Evolutionary conservation across 208 protist species (phyloP), one percentile per base, ranked within the genome.

Genomic region (Crithidia bombi): DNA sequence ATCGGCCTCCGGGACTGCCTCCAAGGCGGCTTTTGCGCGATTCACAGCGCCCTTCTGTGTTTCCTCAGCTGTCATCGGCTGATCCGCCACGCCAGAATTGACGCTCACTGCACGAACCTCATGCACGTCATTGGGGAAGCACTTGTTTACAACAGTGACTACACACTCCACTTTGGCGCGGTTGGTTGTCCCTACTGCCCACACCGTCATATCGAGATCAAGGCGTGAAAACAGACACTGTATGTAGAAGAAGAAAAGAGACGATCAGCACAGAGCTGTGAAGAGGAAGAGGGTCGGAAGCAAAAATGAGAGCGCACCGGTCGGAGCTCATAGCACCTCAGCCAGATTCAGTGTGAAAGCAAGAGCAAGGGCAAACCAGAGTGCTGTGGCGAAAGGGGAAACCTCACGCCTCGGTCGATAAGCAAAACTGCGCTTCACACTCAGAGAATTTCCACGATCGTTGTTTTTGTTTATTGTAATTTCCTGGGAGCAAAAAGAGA

Each of bases 41-140:
- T 87, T 72, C 7, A 81, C 19, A 23, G 82, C 75, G 26, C 90
- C 90, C 11, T 52, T 14, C 33, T 82, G 77, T 7, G 83, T 87
- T 61, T 92, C 90, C 46, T 87, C 90, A n/a, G 90, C 82, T 15
- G 78, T 83, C 82, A 92, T 91, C 17, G 90, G 90, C 67, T 95
- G 86, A 46, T 78, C 75, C 28, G 71, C 70, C 28, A 95, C 90
- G 35, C 73, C 75, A 12, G 86, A 92, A 19, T 49, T 65, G 1
- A 91, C 82, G 6, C 28, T 44, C 10, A 89, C 65, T 35, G 81
- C 49, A 15, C 70, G 58, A 17, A 95, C 78, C 41, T 83, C 75
- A 62, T 90, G 80, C 15, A 56, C 23, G 12, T 70, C 52, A 28
- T 79, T 43, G 33, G 90, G 85, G 67, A 92, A 95, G 55, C 82